Conservation (phyloP, 2,329 filamentous ascomycete genomes). For the Alternaria conjuncta region DNA sequence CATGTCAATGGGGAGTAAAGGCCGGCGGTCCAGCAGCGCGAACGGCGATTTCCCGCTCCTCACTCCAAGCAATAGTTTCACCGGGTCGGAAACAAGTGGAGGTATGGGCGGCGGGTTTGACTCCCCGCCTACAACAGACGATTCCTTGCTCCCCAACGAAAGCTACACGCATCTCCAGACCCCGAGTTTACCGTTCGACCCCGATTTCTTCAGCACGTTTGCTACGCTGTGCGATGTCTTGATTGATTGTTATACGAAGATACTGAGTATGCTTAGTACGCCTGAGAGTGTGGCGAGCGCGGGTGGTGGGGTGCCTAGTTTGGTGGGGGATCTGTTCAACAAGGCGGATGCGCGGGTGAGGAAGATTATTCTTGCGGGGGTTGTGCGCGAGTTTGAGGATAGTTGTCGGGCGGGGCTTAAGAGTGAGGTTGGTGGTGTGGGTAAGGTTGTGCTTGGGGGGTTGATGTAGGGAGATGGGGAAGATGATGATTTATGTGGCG, state of each 20-base stretch:
- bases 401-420: slow-evolving; percentile 76
- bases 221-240: slow-evolving; percentile 93
- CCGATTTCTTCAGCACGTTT: slow-evolving; percentile 96
- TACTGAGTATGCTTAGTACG: slow-evolving; percentile 76
- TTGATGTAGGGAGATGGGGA: slow-evolving; percentile 63
- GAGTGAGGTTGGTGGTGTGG: slow-evolving; percentile 82
- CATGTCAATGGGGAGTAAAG: slow-evolving; percentile 47
- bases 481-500: background rate
- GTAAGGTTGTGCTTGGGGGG: slow-evolving; percentile 87
- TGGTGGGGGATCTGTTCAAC: slow-evolving; percentile 80
- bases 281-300: slow-evolving; percentile 58
- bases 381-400: slow-evolving; percentile 94
- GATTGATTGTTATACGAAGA: slow-evolving; percentile 86
- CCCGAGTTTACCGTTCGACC: slow-evolving; percentile 92
- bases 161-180: slow-evolving; percentile 89
- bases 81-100: slow-evolving; percentile 21
- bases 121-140: slow-evolving; percentile 42
- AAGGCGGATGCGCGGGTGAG: slow-evolving; percentile 87
- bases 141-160: slow-evolving; percentile 64
- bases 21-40: slow-evolving; percentile 63
- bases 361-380: slow-evolving; percentile 85
- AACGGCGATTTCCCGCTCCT: slow-evolving; percentile 55
- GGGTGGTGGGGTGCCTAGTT: slow-evolving; percentile 34
- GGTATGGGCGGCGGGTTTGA: slow-evolving; percentile 22
- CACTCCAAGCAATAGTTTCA: slow-evolving; percentile 29